These are phyloP conservation scores for Podila minutissima DNA, from an alignment of 192 early-diverging fungal species.

Conservation along the genomic window DNA sequence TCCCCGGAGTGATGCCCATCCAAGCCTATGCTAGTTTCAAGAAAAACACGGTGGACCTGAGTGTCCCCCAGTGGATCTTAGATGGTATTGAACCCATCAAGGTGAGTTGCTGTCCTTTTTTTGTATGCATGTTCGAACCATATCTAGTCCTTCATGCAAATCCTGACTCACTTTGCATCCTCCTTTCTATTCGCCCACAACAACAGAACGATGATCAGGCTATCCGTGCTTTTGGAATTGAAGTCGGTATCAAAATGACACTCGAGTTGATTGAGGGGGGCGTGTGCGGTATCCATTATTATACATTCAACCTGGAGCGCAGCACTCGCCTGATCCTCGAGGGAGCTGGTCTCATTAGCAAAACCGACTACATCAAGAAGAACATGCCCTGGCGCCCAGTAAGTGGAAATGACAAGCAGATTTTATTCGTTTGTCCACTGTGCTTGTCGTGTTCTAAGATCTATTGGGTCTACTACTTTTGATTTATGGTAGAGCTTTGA, in stretches of 20 bases:
- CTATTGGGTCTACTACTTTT: no score
- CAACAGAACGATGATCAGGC: slow-evolving; percentile 88
- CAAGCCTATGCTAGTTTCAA: slow-evolving; percentile 91
- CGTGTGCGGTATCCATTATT: slow-evolving; percentile 91
- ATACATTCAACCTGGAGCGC: slow-evolving; percentile 94
- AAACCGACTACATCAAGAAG: slow-evolving; percentile 53
- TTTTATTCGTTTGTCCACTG: no score
- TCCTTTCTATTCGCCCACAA: neutral
- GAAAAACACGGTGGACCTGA: slow-evolving; percentile 74
- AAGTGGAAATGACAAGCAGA: neutral
- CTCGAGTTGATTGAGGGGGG: slow-evolving; percentile 76
- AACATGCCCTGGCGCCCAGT: slow-evolving; percentile 56
- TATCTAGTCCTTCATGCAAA: neutral
- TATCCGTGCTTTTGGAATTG: slow-evolving; percentile 92
- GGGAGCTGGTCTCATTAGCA: slow-evolving; percentile 79
- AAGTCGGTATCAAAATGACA: slow-evolving; percentile 86
- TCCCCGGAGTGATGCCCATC: slow-evolving; percentile 94
- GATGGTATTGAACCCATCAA: slow-evolving; percentile 87
- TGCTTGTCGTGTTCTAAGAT: no score
- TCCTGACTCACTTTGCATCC: neutral
- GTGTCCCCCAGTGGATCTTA: slow-evolving; percentile 77
- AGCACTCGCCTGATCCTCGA: slow-evolving; percentile 91
- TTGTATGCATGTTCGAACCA: no score
- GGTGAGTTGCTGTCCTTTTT: slow-evolving; percentile 20
- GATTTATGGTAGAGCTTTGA: slow-evolving; percentile 63